These are phyloP conservation scores for Yamadazyma akitaensis DNA, from an alignment of 805 yeast species.

Conservation along the genomic window DNA sequence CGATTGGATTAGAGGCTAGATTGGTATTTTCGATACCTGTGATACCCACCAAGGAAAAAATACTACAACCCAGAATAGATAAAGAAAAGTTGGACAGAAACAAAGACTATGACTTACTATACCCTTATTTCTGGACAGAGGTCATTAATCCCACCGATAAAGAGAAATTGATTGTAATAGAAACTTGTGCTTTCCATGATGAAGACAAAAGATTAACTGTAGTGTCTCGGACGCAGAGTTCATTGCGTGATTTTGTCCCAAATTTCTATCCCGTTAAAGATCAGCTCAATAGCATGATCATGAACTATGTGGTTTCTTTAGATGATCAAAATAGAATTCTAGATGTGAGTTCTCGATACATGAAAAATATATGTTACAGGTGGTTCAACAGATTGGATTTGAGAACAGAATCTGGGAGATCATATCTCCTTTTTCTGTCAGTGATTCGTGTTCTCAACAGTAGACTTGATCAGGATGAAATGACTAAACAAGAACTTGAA, in stretches of 20 bases:
- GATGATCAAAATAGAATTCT: constrained; percentile 16
- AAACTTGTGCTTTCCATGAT: constrained; percentile 26
- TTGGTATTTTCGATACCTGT: constrained; percentile 31
- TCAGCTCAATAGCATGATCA: constrained; percentile 26
- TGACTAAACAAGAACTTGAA: constrained; percentile 18
- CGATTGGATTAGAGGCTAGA: constrained; percentile 28
- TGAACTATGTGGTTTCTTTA: constrained; percentile 28
- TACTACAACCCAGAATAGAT: constrained; percentile 24
- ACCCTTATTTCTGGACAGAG: constrained; percentile 38
- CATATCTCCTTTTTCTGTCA: constrained; percentile 23
- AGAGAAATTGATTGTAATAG: constrained; percentile 24
- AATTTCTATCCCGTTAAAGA: constrained; percentile 19
- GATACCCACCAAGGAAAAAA: constrained; percentile 14
- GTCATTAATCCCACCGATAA: constrained; percentile 27
- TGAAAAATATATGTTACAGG: constrained; percentile 28
- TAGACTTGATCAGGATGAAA: constrained; percentile 2
- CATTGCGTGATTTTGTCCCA: constrained; percentile 12
- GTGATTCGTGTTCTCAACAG: constrained; percentile 21
- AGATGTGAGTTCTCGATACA: constrained; percentile 31
- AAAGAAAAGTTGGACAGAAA: constrained; percentile 17
- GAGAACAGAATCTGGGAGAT: constrained; percentile 24
- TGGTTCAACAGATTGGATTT: constrained; percentile 27
- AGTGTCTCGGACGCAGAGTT: constrained; percentile 15
- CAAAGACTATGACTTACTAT: constrained; percentile 30
- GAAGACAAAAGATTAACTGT: constrained; percentile 24